Percentiles rank a stretch among this genome's conserved stretches.
phyloP scores from a whole-genome alignment of 2,329 filamentous ascomycete species.

The Penicillium italicum region DNA sequence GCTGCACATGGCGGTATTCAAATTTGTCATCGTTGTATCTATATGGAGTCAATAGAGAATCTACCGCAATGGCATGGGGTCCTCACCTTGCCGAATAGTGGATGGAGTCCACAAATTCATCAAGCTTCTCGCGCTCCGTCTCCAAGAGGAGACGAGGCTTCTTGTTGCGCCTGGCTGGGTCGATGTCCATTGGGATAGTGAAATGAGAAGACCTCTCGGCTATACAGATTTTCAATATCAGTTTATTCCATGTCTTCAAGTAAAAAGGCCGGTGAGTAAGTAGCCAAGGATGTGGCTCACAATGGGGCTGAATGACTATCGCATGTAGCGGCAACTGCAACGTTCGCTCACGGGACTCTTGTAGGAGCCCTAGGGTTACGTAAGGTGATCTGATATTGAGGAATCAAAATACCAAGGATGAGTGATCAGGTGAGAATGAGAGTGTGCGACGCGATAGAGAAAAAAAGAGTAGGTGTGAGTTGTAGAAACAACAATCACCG shows the following conservation, averaged over 20 bases:
- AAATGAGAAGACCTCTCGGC: not conserved
- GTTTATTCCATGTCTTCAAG: not conserved
- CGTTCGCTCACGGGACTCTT: not conserved
- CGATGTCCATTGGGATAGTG: slow-evolving; percentile 53
- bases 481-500: slow-evolving; percentile 9
- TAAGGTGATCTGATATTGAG: not conserved
- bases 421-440: not conserved
- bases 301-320: not conserved
- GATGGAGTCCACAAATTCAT: slow-evolving; percentile 89
- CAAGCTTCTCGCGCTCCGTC: slow-evolving; percentile 73
- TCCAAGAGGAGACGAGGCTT: slow-evolving; percentile 76
- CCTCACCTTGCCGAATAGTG: slow-evolving; percentile 88
- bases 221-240: not conserved
- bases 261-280: not conserved
- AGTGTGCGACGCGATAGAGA: slow-evolving; percentile 1
- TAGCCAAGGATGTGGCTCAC: not conserved
- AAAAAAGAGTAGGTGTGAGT: not conserved
- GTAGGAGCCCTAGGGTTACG: not conserved
- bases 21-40: slow-evolving; percentile 92
- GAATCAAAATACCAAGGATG: not conserved
- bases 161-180: slow-evolving; percentile 81
- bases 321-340: not conserved
- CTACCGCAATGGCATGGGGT: not conserved
- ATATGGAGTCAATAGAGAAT: slow-evolving; percentile 20
- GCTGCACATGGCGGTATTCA: slow-evolving; percentile 96